Evolutionary conservation across 176 grass and related monocot genomes (phyloP).

Genomic region (Oryza australiensis): DNA sequence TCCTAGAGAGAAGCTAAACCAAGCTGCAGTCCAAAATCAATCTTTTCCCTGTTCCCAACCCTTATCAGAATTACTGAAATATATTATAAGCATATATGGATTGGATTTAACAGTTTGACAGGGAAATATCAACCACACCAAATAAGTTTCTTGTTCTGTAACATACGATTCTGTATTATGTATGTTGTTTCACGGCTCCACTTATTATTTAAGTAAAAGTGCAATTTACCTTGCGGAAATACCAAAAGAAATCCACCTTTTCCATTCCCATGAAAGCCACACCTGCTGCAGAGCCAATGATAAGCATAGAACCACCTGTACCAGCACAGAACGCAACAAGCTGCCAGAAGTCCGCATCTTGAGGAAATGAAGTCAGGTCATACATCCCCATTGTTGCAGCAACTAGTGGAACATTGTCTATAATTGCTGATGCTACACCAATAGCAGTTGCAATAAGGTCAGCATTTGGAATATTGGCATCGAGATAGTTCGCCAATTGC

Average conservation of each 20-base stretch:
- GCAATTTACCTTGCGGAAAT: constrained; percentile 82
- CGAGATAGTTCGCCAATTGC: constrained; percentile 90
- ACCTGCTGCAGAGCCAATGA: constrained; percentile 94
- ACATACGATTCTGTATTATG: not conserved
- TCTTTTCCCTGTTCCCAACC: not conserved
- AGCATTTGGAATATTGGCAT: constrained; percentile 71
- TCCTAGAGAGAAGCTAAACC: constrained; percentile 2
- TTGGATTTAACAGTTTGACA: constrained; percentile 3
- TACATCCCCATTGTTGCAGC: constrained; percentile 99
- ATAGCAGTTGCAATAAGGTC: constrained; percentile 89
- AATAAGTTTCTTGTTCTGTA: not conserved
- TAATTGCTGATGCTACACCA: constrained; percentile 82
- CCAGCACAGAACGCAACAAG: constrained; percentile 94
- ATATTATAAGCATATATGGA: constrained; percentile 2
- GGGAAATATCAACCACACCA: not conserved
- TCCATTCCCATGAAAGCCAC: constrained; percentile 99
- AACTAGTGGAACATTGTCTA: constrained; percentile 97
- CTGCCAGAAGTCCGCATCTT: constrained; percentile 96
- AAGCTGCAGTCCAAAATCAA: not conserved
- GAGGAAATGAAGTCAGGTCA: constrained; percentile 79
- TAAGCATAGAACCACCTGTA: constrained; percentile 94
- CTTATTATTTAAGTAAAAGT: constrained; percentile 16
- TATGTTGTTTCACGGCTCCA: not conserved
- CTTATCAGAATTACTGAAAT: not conserved
- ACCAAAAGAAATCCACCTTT: constrained; percentile 99